phyloP scores from a whole-genome alignment of 805 yeast genomes.

The Candida wancherniae region DNA sequence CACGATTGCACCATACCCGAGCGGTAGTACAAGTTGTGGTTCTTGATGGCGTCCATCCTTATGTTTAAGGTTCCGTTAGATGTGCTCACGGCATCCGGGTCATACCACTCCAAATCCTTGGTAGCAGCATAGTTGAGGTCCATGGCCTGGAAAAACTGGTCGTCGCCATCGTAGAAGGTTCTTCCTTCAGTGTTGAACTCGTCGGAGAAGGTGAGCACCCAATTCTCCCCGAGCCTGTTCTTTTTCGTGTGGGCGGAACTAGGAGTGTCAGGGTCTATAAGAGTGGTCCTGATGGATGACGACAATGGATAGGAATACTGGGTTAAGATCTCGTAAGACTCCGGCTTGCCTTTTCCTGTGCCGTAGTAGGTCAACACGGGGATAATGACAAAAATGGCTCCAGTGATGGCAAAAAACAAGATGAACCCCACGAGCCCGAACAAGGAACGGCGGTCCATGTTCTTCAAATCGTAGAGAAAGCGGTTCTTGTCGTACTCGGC shows the following conservation, averaged over 20 bases:
- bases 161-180: conserved; percentile 86
- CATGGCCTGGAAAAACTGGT: conserved; percentile 85
- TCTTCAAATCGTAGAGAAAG: conserved; percentile 57
- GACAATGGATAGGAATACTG: conserved; percentile 54
- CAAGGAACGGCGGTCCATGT: conserved; percentile 58
- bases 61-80: conserved; percentile 64
- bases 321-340: conserved; percentile 44
- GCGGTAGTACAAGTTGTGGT: conserved; percentile 75
- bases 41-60: conserved; percentile 75
- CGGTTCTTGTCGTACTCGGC: conserved; percentile 75
- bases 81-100: conserved; percentile 84
- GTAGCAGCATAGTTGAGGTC: conserved; percentile 86
- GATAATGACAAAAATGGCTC: conserved; percentile 64
- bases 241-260: conserved; percentile 41
- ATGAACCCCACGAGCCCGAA: conserved; percentile 60
- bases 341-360: conserved; percentile 32
- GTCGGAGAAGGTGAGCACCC: conserved; percentile 83
- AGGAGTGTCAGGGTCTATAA: conserved; percentile 75
- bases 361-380: conserved; percentile 87
- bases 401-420: conserved; percentile 53
- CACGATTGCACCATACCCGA: conserved; percentile 91
- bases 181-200: conserved; percentile 89
- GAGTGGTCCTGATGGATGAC: conserved; percentile 53
- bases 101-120: conserved; percentile 89
- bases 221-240: conserved; percentile 28